These are phyloP conservation scores for Apiotrichum porosum DNA, from an alignment of 1,284 basidiomycete species.

Conservation along the genomic window DNA sequence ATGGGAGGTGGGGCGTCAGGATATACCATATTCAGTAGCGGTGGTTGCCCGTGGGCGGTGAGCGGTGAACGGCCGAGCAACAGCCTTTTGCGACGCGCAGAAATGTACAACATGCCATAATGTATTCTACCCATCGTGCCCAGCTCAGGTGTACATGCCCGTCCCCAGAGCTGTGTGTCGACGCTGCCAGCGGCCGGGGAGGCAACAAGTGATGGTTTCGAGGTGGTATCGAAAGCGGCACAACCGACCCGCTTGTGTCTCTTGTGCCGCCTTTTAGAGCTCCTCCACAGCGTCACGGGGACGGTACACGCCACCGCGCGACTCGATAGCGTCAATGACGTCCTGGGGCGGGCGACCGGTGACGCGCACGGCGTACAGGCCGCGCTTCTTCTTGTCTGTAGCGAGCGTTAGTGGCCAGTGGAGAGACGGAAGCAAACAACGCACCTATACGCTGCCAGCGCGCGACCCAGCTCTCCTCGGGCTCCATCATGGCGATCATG, in stretches of 20 bases:
- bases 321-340: slow-evolving; percentile 58
- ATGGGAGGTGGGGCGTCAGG: not conserved
- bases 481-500: slow-evolving; percentile 79
- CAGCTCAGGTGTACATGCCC: too few relatives aligned
- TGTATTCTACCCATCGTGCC: not conserved
- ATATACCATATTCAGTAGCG: not conserved
- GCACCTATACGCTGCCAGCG: slow-evolving; percentile 84
- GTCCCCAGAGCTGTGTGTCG: not conserved
- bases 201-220: too few relatives aligned
- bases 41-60: too few relatives aligned
- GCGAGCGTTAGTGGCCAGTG: too few relatives aligned
- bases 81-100: too few relatives aligned
- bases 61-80: too few relatives aligned
- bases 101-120: slow-evolving; percentile 8
- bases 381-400: slow-evolving; percentile 79
- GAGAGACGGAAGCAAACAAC: slow-evolving; percentile 36
- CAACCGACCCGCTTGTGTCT: not conserved
- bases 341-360: slow-evolving; percentile 80
- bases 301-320: slow-evolving; percentile 39
- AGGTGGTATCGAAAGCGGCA: too few relatives aligned
- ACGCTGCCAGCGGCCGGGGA: too few relatives aligned
- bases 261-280: slow-evolving; percentile 8
- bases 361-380: slow-evolving; percentile 83
- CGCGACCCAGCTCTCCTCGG: slow-evolving; percentile 90
- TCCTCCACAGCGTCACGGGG: slow-evolving; percentile 44